Base-by-base conservation (phyloP, 805 yeast species). In the Nakazawaea molendinolei region DNA sequence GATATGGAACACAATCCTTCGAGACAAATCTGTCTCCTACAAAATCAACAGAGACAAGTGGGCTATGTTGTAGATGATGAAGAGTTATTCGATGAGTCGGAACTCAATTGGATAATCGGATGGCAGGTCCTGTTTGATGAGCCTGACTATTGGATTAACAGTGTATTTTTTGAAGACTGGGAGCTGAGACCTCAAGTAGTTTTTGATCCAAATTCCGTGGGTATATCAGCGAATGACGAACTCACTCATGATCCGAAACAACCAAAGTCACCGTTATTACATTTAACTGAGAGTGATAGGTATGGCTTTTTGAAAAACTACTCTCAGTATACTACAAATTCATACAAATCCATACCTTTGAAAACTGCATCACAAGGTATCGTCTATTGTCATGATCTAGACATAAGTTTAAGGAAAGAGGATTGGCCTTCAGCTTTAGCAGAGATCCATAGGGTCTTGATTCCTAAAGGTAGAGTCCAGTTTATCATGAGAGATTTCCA, bases 291-390 rank as follows among this genome's bases (percentile, higher is more conserved):
- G 5, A 10, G 21, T 5, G 21, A 29, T 22, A 20, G 12, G 10
- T 4, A 13, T 12, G 26, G 24, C 8, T 30, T 32, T 26, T 37
- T 56, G 34, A 21, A 38, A n/a, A 34, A 49, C 16, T 60, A 56
- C 33, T 55, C 64, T 1, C 53, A 59, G 6, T 56, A 58, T 40
- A 49, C 59, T 3, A 49, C 60, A 3, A 43, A 49, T 1, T 36
- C 51, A 4, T 37, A 51, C 14, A 30, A 46, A 5, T 25, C 32
- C 2, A 26, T 60, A 7, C 65, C 65, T 21, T 36, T 60, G 15
- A 34, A 32, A 10, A 48, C 46, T 26, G 28, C 41, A 13, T 39
- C 58, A 4, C 63, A 58, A 42, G 42, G 51, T 5, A 50, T 55
- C 20, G 31, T 60, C 3, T 36, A 43, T 23, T 46, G 50, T 34